Evolutionary conservation across 169 alveolate genomes (phyloP).

Genomic region (Condylostoma magnum): DNA sequence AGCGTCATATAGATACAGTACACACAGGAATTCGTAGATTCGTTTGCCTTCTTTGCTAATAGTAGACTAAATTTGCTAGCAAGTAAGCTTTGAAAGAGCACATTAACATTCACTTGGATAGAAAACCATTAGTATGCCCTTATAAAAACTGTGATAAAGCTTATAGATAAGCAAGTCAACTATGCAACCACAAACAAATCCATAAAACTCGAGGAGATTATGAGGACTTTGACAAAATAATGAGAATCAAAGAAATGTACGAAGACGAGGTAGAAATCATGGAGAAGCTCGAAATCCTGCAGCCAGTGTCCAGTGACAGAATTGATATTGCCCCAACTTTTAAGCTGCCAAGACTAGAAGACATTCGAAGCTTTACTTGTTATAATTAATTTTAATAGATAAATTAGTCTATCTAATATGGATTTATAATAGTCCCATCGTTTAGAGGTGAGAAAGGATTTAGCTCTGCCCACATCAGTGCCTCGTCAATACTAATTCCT

Average conservation of each 20-base stretch:
- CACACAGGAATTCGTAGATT: not conserved
- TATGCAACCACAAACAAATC: not conserved
- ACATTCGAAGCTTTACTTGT: too few relatives aligned
- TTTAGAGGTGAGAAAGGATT: conserved; percentile 27
- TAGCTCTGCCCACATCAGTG: conserved; percentile 21
- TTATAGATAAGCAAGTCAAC: conserved; percentile 18
- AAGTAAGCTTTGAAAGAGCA: conserved; percentile 23
- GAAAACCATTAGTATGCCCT: conserved; percentile 3
- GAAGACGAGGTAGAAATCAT: too few relatives aligned
- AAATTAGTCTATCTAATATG: too few relatives aligned
- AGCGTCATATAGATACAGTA: not conserved
- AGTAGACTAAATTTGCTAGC: not conserved
- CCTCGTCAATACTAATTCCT: conserved; percentile 6
- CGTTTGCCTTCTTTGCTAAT: not conserved
- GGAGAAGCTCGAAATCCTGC: too few relatives aligned
- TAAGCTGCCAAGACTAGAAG: too few relatives aligned
- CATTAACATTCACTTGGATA: conserved; percentile 5
- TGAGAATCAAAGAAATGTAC: too few relatives aligned
- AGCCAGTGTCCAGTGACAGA: too few relatives aligned
- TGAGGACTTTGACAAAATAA: too few relatives aligned
- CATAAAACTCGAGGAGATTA: too few relatives aligned
- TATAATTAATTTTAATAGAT: too few relatives aligned
- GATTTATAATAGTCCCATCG: conserved; percentile 14
- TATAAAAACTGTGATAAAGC: not conserved
- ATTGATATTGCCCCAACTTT: too few relatives aligned